Base-by-base conservation (phyloP, 1,139 yeast species). In the Geotrichum citri-aurantii region DNA sequence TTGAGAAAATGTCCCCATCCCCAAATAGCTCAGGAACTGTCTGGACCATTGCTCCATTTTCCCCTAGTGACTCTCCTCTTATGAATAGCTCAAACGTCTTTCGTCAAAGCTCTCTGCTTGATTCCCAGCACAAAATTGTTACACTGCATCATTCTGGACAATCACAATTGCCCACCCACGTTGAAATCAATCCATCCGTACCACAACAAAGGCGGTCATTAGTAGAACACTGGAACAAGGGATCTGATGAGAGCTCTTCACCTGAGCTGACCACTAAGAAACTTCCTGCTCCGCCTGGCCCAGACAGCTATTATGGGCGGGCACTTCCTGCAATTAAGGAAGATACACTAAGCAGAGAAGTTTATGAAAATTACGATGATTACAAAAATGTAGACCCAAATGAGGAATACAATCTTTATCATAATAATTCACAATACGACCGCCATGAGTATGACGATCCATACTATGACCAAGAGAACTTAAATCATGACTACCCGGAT, bases 101-200 rank as follows among this genome's bases (percentile, higher is more conserved):
- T 6, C 52, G 55, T 37, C 54, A 50, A 19, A 74, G 67, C 54
- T 68, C 73, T 23, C 60, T 73, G 50, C 66, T 67, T 53, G 76
- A 73, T 26, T 65, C 66, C 8, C 73, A 73, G 62, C 62, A 74
- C 3, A 67, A 66, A 33, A 66, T 71, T 17, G 62, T 65, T 6
- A 72, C 75, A 1, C 58, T 62, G 49, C 65, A 66, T 48, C 65
- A 65, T 42, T 49, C 64, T 1, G 26, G 29, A 19, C 21, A 19
- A 23, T 19, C 50, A 10, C 27, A 46, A 4, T 47, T 59, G 17
- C 64, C 65, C 5, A 60, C 63, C 4, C 60, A 60, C 8, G 65
- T 63, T 1, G 65, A 65, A 33, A 56, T 71, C 8, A 66, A 67
- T 19, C 62, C 74, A 48, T 65, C 69, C 6, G 67, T 70, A 62